Conservation (phyloP, 306 rosid species). For the Sicyos edulis region DNA sequence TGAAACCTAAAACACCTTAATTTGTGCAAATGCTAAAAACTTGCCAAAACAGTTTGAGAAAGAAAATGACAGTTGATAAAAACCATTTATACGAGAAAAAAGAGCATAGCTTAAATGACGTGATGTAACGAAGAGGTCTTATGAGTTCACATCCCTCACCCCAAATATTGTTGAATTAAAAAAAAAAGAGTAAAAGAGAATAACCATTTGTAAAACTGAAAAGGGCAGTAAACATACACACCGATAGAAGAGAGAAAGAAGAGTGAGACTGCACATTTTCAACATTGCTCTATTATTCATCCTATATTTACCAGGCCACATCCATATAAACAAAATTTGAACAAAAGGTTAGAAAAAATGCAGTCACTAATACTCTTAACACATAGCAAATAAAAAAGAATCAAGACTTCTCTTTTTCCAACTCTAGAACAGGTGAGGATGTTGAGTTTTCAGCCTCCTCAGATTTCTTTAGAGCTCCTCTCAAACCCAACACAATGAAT, state of each 20-base stretch:
- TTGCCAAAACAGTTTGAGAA: neutral
- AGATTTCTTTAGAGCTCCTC: constrained; percentile 57
- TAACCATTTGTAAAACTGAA: neutral
- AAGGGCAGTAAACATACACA: neutral
- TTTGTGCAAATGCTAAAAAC: neutral
- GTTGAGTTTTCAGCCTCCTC: constrained; percentile 29
- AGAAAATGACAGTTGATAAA: neutral
- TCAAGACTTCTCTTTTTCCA: constrained; percentile 35
- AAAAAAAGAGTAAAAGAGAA: neutral
- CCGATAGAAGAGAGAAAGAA: neutral
- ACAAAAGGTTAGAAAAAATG: no score
- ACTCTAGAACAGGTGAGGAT: constrained; percentile 26
- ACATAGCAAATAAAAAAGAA: neutral
- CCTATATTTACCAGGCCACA: neutral
- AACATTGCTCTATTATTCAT: neutral
- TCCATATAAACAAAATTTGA: no score
- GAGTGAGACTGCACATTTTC: neutral
- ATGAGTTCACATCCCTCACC: no score
- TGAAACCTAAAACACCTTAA: neutral
- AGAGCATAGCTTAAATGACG: no score
- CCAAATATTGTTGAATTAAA: neutral
- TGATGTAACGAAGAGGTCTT: no score
- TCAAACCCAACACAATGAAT: constrained; percentile 76
- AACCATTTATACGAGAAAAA: no score
- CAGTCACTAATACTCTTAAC: neutral